Percentiles rank a stretch among this genome's conserved stretches.
phyloP scores from a whole-genome alignment of 179 eudicot genomes.

The Gypsophila paniculata region DNA sequence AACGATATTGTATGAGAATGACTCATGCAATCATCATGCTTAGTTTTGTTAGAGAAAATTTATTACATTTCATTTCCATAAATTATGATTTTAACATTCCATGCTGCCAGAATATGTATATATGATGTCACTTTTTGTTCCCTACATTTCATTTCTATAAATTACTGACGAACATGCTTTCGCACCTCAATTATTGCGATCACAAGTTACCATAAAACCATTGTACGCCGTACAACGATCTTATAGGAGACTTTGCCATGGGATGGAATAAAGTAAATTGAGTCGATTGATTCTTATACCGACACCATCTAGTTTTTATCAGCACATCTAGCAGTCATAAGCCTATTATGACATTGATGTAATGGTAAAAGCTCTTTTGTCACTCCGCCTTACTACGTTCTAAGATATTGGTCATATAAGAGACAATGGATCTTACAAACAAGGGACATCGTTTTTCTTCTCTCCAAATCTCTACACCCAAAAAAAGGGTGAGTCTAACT shows the following conservation, averaged over 20 bases:
- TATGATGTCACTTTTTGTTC: conserved; percentile 15
- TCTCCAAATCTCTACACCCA: not conserved
- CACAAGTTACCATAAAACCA: too few relatives aligned
- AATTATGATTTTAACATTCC: conserved; percentile 7
- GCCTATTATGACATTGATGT: not conserved
- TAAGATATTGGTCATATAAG: not conserved
- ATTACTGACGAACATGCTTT: too few relatives aligned
- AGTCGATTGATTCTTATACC: not conserved
- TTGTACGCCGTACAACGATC: too few relatives aligned
- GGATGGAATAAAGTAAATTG: not conserved
- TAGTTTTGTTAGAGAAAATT: not conserved
- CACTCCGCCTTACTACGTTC: not conserved
- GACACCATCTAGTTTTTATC: not conserved
- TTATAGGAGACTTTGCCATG: not conserved
- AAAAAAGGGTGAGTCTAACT: not conserved
- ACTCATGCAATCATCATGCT: conserved; percentile 15
- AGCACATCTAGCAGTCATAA: not conserved
- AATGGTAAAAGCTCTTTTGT: not conserved
- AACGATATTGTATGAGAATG: not conserved
- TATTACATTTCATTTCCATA: too few relatives aligned
- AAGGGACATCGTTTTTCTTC: not conserved
- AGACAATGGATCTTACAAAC: not conserved
- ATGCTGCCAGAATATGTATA: not conserved
- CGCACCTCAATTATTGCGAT: too few relatives aligned
- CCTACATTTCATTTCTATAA: not conserved